phyloP scores from a whole-genome alignment of 179 eudicot genomes.

The Camellia oleifera region DNA sequence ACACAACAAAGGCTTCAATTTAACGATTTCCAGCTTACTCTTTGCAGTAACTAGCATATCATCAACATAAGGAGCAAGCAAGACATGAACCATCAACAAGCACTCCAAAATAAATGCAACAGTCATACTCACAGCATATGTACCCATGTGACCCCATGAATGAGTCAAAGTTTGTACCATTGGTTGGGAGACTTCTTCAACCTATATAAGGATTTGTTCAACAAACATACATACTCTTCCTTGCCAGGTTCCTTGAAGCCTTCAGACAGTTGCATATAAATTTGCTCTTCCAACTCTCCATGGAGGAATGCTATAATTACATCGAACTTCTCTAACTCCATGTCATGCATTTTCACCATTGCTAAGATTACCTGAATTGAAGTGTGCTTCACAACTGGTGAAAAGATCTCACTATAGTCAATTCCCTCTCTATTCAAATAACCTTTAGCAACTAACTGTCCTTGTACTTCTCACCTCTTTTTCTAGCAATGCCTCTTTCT shows the following conservation, averaged over 20 bases:
- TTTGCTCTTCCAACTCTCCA: neutral
- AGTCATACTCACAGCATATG: neutral
- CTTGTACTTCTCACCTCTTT: neutral
- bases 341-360: neutral
- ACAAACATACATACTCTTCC: neutral
- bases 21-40: neutral
- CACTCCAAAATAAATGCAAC: neutral
- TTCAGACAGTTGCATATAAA: neutral
- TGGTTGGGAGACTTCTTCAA: neutral
- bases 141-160: neutral
- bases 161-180: neutral
- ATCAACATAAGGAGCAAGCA: neutral
- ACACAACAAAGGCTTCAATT: neutral
- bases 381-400: conserved; percentile 6
- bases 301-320: neutral
- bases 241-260: neutral
- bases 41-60: neutral
- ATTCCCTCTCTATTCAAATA: neutral
- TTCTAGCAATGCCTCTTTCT: neutral
- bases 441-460: neutral
- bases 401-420: neutral
- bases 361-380: neutral
- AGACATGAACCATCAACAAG: neutral
- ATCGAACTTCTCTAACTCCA: neutral
- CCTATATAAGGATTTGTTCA: neutral